A percentile compares a stretch with the other conserved stretches of the same genome.
Evolutionary conservation across 208 protist genomes (phyloP).

Genomic region (Angomonas deanei): DNA sequence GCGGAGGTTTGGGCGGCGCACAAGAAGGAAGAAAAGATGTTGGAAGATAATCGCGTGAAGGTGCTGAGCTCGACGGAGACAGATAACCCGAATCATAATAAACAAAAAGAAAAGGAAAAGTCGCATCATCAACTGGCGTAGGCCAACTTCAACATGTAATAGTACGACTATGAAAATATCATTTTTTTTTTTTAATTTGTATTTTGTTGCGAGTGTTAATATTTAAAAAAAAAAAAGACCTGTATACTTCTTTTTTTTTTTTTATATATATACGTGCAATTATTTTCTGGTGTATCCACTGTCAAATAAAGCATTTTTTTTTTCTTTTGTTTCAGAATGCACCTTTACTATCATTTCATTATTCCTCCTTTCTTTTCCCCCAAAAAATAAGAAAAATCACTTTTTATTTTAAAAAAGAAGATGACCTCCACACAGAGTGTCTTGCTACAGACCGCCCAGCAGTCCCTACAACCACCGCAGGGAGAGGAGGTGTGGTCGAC

Average conservation of each 20-base stretch:
- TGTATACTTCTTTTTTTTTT: constrained; percentile 12
- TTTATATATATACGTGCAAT: background rate
- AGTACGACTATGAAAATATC: background rate
- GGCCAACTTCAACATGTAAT: too few relatives aligned
- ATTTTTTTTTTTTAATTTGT: background rate
- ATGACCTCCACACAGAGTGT: constrained; percentile 2
- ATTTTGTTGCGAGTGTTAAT: background rate
- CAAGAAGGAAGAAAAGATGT: constrained; percentile 1
- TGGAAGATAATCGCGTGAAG: background rate
- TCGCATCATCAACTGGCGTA: too few relatives aligned
- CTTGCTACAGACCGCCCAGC: constrained; percentile 46
- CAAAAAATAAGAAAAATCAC: too few relatives aligned
- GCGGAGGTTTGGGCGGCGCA: constrained; percentile 1
- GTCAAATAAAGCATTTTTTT: constrained; percentile 5
- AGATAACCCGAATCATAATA: constrained; percentile 7
- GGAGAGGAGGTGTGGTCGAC: constrained; percentile 74
- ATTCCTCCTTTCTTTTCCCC: too few relatives aligned
- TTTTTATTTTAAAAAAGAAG: too few relatives aligned
- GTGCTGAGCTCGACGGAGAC: too few relatives aligned
- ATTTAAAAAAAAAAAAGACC: background rate
- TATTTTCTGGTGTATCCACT: background rate
- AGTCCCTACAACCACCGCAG: constrained; percentile 36
- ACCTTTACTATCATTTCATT: background rate
- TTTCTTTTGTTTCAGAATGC: constrained; percentile 8
- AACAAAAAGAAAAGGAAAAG: too few relatives aligned